Evolutionary conservation across 2,329 filamentous ascomycete genomes (phyloP).

Genomic region (Lachnellula arida): DNA sequence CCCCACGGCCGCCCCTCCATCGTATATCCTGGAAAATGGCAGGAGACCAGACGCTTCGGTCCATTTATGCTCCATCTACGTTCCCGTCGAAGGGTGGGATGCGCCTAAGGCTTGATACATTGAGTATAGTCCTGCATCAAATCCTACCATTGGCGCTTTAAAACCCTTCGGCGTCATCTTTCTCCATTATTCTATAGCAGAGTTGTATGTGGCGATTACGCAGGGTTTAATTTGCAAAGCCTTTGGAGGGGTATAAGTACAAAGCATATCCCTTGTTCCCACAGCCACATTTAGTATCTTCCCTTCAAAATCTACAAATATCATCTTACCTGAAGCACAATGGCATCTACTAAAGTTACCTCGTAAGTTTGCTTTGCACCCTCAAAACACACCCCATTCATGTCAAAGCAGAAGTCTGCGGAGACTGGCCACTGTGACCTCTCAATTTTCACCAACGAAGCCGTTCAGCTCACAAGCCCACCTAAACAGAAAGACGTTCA

Average conservation of each 20-base stretch:
- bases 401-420: conserved; percentile 22
- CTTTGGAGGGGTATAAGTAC: conserved; percentile 15
- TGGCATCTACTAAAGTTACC: conserved; percentile 31
- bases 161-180: conserved; percentile 6
- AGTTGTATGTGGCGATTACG: neutral
- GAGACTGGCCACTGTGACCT: conserved; percentile 27
- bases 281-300: conserved; percentile 1
- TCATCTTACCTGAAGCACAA: conserved; percentile 14
- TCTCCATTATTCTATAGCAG: neutral
- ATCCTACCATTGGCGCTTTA: neutral
- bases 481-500: conserved; percentile 48
- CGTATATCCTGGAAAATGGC: neutral
- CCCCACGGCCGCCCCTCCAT: conserved; percentile 8
- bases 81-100: conserved; percentile 4
- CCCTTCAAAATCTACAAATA: neutral
- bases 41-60: neutral
- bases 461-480: conserved; percentile 19
- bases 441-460: conserved; percentile 13
- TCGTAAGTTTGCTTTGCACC: conserved; percentile 19
- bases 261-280: conserved; percentile 4
- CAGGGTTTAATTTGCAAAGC: neutral
- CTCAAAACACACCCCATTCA: conserved; percentile 18
- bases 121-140: conserved; percentile 1
- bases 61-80: neutral
- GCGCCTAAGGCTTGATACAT: neutral